Conservation (phyloP, 2,329 filamentous ascomycete species). For the Chrysoporthe deuterocubensis region DNA sequence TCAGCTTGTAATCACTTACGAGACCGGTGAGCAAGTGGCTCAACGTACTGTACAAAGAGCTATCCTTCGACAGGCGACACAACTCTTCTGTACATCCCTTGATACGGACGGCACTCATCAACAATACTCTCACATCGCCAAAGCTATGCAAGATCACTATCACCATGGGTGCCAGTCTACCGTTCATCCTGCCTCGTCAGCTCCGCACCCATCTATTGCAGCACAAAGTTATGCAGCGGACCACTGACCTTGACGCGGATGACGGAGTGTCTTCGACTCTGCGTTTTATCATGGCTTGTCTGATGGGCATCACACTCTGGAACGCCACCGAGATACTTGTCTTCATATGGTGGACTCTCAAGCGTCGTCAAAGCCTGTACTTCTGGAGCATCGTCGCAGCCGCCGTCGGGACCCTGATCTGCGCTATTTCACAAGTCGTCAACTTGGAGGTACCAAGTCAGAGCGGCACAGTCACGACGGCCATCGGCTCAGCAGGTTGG, state of each 20-base stretch:
- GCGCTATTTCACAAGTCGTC: slow-evolving; percentile 18
- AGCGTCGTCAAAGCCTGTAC: slow-evolving; percentile 10
- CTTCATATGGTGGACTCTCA: slow-evolving; percentile 20
- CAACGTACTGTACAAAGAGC: neutral
- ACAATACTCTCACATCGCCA: neutral
- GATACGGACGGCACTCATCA: neutral
- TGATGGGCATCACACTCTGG: slow-evolving; percentile 20
- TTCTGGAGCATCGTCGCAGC: slow-evolving; percentile 20
- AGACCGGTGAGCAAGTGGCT: neutral
- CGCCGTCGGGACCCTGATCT: slow-evolving; percentile 16
- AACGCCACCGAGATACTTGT: slow-evolving; percentile 21
- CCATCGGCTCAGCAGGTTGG: slow-evolving; percentile 43
- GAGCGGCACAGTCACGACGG: slow-evolving; percentile 1
- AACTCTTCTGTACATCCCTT: neutral
- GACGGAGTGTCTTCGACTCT: neutral
- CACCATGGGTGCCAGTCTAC: neutral
- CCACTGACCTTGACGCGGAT: neutral
- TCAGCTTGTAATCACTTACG: neutral
- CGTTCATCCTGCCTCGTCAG: neutral
- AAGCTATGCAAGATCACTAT: neutral
- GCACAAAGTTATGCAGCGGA: neutral
- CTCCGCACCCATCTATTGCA: neutral
- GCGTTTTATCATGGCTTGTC: slow-evolving; percentile 13
- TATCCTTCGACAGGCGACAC: too few species aligned
- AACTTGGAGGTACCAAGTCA: slow-evolving; percentile 8